Evolutionary conservation across 2,329 filamentous ascomycete species (phyloP).

Genomic region (Colletotrichum horii): DNA sequence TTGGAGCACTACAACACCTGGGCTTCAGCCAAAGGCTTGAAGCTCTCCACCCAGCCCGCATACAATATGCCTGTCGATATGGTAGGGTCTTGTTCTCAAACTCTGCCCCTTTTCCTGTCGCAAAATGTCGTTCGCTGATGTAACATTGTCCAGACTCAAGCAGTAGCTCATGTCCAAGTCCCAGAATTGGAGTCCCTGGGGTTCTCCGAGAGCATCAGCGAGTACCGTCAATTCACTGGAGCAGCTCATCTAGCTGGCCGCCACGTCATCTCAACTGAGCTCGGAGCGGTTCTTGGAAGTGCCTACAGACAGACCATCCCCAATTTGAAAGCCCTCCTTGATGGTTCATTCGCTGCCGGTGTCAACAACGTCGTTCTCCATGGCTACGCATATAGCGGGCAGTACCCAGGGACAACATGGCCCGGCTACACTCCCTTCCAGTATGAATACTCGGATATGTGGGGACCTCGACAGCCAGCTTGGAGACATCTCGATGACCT

Average conservation of each 20-base stretch:
- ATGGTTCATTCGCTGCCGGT: neutral
- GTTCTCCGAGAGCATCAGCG: neutral
- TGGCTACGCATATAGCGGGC: neutral
- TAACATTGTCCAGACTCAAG: neutral
- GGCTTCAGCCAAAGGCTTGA: neutral
- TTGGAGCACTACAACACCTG: neutral
- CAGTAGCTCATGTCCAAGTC: neutral
- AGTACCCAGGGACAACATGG: neutral
- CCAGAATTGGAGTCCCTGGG: neutral
- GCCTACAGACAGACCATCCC: neutral
- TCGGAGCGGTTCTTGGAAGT: neutral
- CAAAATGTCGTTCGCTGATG: neutral
- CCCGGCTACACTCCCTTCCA: neutral
- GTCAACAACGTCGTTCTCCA: neutral
- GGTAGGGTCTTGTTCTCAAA: neutral
- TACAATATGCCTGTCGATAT: neutral
- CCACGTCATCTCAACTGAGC: neutral
- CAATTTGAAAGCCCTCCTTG: neutral
- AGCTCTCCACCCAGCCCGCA: neutral
- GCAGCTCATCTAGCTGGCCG: neutral
- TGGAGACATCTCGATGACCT: neutral
- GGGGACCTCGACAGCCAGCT: neutral
- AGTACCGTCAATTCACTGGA: neutral
- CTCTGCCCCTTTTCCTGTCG: rapidly evolving
- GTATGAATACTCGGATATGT: neutral